Base-by-base conservation (phyloP, 1,284 basidiomycete species). In the Ustilago bromivora region DNA sequence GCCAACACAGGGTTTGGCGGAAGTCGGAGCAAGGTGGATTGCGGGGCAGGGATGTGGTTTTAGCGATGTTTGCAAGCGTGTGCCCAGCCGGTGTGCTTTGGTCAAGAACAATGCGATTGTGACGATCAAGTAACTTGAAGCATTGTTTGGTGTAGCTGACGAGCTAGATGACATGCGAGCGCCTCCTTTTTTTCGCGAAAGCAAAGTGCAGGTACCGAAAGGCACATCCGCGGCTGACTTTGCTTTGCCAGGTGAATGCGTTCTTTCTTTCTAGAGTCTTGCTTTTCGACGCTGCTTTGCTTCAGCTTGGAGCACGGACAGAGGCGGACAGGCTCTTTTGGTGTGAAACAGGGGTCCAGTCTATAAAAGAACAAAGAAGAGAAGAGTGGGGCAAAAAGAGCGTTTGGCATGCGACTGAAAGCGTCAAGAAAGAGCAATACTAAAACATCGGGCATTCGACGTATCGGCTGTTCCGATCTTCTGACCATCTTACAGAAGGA, bases 301-400 rank as follows among this genome's bases (percentile, higher is more conserved):
- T 28, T 28, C 43, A 19, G 19, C 43, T 46, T 46, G 23, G 23
- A 46, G 43, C 28, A 12, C 49, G 23, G 49, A 32, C 49, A 51
- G 7, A 51, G 49, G 49, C 49, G 28, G 28, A 51, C 28, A 8
- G 40, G 12, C 2, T n/a, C 10, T 40, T 40, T 40, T 4, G 15
- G 38, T 38, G 32, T 55, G 17, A 38, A n/a, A 55, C 53, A 55
- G 53, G 53, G 53, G 53, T 55, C 53, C 53, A 55, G 35, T 19
- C 11, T 23, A 31, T 15, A 31, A 51, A 32, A 15, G 38, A 13
- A 43, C 6, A 23, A 36, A 10, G 35, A 31, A 55, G 17, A 43
- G 13, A 3, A 36, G 10, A 55, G 35, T 35, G 34, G 35, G 53
- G 53, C n/a, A 28, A 51, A 32, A 55, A 35, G n/a, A n/a, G 49